Percentiles rank a stretch among this genome's conserved stretches.
These are phyloP conservation scores for Auricularia heimuer DNA, from an alignment of 768 basidiomycete species.

Conservation along the genomic window DNA sequence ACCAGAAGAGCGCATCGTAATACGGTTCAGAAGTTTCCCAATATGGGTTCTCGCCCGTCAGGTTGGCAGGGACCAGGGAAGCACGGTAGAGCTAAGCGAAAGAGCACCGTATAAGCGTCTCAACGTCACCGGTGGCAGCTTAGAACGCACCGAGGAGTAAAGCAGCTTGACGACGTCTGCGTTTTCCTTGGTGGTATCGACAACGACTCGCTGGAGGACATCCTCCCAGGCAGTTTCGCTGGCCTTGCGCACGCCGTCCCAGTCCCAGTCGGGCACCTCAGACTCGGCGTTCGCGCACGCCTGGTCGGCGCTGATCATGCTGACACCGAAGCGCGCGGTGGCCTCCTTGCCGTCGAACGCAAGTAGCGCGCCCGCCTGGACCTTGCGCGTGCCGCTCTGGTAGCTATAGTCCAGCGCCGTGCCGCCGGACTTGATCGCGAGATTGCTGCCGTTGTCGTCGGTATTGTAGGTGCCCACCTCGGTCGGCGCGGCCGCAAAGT, in stretches of 20 bases:
- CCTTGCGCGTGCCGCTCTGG: slow-evolving; percentile 26
- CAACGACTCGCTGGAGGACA: slow-evolving; percentile 28
- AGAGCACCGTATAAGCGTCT: neutral
- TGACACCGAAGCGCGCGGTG: slow-evolving; percentile 19
- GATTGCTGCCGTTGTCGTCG: slow-evolving; percentile 23
- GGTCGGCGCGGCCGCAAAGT: slow-evolving; percentile 25
- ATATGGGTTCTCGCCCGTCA: slow-evolving; percentile 42
- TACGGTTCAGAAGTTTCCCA: slow-evolving; percentile 38
- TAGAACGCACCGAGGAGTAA: slow-evolving; percentile 33
- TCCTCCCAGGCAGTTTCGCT: slow-evolving; percentile 35
- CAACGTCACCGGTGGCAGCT: slow-evolving; percentile 5
- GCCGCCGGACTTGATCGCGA: neutral
- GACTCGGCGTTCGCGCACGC: slow-evolving; percentile 18
- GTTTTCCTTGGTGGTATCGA: slow-evolving; percentile 30
- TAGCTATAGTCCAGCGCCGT: slow-evolving; percentile 30
- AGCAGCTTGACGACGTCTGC: slow-evolving; percentile 33
- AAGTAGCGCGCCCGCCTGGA: slow-evolving; percentile 38
- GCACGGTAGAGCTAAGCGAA: slow-evolving; percentile 35
- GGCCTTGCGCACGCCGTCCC: slow-evolving; percentile 29
- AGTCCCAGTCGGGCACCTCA: slow-evolving; percentile 30
- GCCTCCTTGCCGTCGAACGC: slow-evolving; percentile 25
- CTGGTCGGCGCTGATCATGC: slow-evolving; percentile 15
- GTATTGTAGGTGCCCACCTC: slow-evolving; percentile 32
- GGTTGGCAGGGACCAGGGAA: slow-evolving; percentile 41
- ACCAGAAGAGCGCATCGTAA: slow-evolving; percentile 45